Base-by-base conservation (phyloP, 78 protist species). In the Pigoraptor vietnamica region DNA sequence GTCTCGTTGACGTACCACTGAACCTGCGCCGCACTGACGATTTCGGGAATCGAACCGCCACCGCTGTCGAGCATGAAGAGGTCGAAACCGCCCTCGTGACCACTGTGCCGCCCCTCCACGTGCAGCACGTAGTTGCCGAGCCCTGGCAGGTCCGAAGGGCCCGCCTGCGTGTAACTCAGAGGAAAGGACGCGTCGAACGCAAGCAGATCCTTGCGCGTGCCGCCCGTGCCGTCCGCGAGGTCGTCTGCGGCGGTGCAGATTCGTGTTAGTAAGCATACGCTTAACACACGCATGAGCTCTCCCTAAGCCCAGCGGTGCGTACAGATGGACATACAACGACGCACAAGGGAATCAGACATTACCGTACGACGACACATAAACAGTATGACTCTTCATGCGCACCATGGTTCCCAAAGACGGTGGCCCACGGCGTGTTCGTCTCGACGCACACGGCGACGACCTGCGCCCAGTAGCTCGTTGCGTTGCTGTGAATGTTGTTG, bases 401-500 rank as follows among this genome's bases (percentile, higher is more conserved):
- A 84, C 29, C 88, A 24, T 87, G 89, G 56, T 87, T 87, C 33
- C 89, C 89, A 87, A 87, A 87, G 56, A 87, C 32, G 33, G 24
- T 25, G 6, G 89, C 89, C 89, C 89, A 87, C 36, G 88, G 89
- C 0, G 84, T 10, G 29, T 40, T 40, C 2, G 23, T 1, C 40
- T 37, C 89, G 23, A 55, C 81, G 24, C 89, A 84, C 35, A 10
- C 40, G 34, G 38, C 35, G 55, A 91, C 89, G 25, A 84, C 89
- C 90, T 24, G 19, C 39, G 37, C 83, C 93, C 93, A 91, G 39
- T 91, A 91, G 36, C 10, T 0, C 1, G 88, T 91, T 29, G 86
- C 89, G 38, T 91, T 91, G 33, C 19, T 10, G n/a, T 9, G 24
- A 23, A 91, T 36, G 89, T 91, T 91, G 93, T 91, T 91, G 24